Base-by-base conservation (phyloP, 2,329 filamentous ascomycete species). In the Curvularia hawaiiensis region DNA sequence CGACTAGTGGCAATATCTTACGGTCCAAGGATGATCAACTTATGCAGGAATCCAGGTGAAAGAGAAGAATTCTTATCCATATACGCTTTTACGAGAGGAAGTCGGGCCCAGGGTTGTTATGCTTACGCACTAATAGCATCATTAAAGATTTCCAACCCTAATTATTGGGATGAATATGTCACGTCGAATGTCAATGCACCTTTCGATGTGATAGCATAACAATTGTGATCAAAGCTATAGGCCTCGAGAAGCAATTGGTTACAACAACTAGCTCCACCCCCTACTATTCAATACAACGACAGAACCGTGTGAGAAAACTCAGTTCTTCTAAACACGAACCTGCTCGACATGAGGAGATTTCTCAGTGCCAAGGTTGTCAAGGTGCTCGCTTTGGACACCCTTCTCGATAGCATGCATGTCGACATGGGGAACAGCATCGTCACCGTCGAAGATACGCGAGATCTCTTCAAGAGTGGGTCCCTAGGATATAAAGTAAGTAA, bases 391-490 rank as follows among this genome's bases (percentile, higher is more conserved):
- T 12, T 57, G 49, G 35, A 60, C 54, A 16, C 67, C 66, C 47
- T 60, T 60, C 49, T 69, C 68, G 22, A 71, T 59, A 14, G 63
- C 60, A 31, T 66, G 60, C 52, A 72, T 58, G 46, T 66, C 58
- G 28, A 70, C 55, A 14, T 69, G 62, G 7, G 69, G 69, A 55
- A 74, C 72, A 18, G 84, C 84, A 28, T 82, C 78, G 14, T 85
- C 82, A 20, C 87, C 88, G 62, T 90, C 88, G 66, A 90, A 90
- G 70, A 90, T 88, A 64, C 84, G 83, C 51, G 87, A 84, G 62
- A 89, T 83, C 71, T 89, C 86, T 71, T 90, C 88, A 0, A 90
- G 84, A 1, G 87, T 90, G 0, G 86, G 86, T 2, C 88, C 88
- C 68, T 54, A 5, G n/a, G 8, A 12, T n/a, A 28, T 18, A n/a